These are phyloP conservation scores for Ricinus communis DNA, from an alignment of 345 rosid genomes.

Conservation along the genomic window DNA sequence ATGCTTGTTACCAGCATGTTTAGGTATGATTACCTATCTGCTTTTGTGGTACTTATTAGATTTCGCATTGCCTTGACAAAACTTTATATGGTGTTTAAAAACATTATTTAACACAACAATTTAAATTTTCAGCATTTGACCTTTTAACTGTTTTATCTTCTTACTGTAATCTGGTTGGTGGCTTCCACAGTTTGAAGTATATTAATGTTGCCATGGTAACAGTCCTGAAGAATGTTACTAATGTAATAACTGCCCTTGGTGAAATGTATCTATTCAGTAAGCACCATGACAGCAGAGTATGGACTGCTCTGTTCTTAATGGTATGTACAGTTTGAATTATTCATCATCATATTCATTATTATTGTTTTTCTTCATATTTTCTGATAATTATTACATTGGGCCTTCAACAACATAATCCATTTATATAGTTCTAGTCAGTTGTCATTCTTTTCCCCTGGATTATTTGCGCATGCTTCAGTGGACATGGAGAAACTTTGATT, in stretches of 20 bases:
- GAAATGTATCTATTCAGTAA: conserved; percentile 94
- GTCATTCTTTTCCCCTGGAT: neutral
- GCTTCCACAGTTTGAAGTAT: conserved; percentile 77
- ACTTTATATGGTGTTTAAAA: neutral
- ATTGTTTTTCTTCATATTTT: neutral
- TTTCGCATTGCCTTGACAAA: neutral
- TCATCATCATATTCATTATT: neutral
- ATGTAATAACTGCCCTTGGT: conserved; percentile 92
- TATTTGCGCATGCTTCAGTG: neutral
- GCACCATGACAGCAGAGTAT: conserved; percentile 89
- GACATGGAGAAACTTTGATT: neutral
- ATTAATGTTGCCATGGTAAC: conserved; percentile 99
- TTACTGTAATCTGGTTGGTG: conserved; percentile 10
- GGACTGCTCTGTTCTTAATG: conserved; percentile 97
- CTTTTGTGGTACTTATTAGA: neutral
- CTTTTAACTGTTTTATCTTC: neutral
- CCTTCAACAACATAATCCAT: neutral
- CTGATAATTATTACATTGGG: neutral
- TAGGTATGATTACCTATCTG: conserved; percentile 51
- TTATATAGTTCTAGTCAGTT: conserved; percentile 7
- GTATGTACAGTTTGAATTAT: conserved; percentile 38
- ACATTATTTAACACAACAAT: neutral
- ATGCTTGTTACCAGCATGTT: conserved; percentile 99
- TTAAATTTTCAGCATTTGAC: neutral
- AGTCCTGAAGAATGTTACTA: conserved; percentile 94